These are phyloP conservation scores for Sphagnum magellanicum DNA, from an alignment of 228 moss, liverwort and hornwort genomes.

Conservation along the genomic window DNA sequence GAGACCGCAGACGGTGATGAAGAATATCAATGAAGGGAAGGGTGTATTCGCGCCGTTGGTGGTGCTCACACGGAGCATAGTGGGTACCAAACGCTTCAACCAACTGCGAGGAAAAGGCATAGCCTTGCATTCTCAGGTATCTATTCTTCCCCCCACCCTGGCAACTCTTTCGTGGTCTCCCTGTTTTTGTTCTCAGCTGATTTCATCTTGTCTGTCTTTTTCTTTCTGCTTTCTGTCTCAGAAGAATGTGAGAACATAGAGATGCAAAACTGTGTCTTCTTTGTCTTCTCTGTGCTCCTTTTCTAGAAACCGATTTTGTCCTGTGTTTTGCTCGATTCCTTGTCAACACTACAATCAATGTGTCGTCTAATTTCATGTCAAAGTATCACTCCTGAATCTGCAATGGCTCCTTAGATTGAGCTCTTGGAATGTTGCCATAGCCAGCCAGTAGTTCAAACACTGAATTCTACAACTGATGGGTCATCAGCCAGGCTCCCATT, in stretches of 20 bases:
- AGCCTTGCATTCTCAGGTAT: constrained; percentile 93
- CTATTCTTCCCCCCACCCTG: neutral
- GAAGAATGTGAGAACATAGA: neutral
- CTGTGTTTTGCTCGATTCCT: too few species aligned
- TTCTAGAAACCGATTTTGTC: too few species aligned
- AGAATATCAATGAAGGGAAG: constrained; percentile 43
- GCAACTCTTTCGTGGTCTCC: too few species aligned
- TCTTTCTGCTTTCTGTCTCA: neutral
- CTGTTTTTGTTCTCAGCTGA: neutral
- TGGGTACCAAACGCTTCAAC: constrained; percentile 78
- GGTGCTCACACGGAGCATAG: constrained; percentile 40
- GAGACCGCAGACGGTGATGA: constrained; percentile 63
- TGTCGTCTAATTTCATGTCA: neutral
- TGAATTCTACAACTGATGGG: too few species aligned
- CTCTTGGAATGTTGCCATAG: too few species aligned
- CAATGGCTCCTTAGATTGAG: too few species aligned
- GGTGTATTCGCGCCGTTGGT: constrained; percentile 78
- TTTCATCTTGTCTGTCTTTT: neutral
- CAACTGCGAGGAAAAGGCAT: constrained; percentile 89
- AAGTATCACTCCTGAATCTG: neutral
- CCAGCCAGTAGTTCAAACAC: too few species aligned
- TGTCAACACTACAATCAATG: neutral
- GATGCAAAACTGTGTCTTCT: neutral
- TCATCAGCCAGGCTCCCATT: too few species aligned
- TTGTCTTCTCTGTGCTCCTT: too few species aligned